Evolutionary conservation across 495 filamentous ascomycete genomes (phyloP).

Genomic region (Tuber brumale): DNA sequence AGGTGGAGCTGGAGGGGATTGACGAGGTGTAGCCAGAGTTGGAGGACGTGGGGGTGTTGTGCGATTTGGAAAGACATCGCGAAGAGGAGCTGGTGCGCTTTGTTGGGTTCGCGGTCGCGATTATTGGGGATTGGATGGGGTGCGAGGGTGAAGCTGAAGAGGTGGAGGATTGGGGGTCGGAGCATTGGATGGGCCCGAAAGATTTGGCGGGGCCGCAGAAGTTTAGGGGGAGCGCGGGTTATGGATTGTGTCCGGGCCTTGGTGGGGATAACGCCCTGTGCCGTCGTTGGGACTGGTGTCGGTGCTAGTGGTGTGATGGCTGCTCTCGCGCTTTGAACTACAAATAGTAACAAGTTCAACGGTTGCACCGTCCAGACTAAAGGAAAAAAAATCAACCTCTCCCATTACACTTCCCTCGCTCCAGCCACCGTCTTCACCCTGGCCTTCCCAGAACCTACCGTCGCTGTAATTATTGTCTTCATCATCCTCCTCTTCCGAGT

Average conservation of each 20-base stretch:
- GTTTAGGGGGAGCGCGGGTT: neutral
- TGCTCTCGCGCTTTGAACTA: constrained; percentile 3
- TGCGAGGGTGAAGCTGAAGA: neutral
- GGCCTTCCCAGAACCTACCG: constrained; percentile 9
- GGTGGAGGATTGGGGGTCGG: constrained; percentile 5
- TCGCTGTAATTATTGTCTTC: neutral
- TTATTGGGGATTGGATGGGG: neutral
- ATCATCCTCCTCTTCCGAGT: constrained; percentile 23
- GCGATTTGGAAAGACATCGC: constrained; percentile 18
- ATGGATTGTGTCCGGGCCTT: constrained; percentile 4
- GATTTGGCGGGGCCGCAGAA: constrained; percentile 14
- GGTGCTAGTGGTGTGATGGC: constrained; percentile 10
- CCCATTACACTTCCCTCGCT: constrained; percentile 11
- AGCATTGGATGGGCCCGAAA: constrained; percentile 17
- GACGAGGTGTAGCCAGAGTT: too few relatives aligned
- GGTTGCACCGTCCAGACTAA: constrained; percentile 2
- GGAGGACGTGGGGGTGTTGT: too few relatives aligned
- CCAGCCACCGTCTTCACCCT: neutral
- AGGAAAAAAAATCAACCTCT: constrained; percentile 15
- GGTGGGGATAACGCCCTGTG: constrained; percentile 1
- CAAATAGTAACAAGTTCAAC: too few relatives aligned
- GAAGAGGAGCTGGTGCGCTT: neutral
- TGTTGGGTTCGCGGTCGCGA: neutral
- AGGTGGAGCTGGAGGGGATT: too few relatives aligned
- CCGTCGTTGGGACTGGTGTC: constrained; percentile 18